These are phyloP conservation scores for Venturia asperata DNA, from an alignment of 2,329 filamentous ascomycete genomes.

Conservation along the genomic window DNA sequence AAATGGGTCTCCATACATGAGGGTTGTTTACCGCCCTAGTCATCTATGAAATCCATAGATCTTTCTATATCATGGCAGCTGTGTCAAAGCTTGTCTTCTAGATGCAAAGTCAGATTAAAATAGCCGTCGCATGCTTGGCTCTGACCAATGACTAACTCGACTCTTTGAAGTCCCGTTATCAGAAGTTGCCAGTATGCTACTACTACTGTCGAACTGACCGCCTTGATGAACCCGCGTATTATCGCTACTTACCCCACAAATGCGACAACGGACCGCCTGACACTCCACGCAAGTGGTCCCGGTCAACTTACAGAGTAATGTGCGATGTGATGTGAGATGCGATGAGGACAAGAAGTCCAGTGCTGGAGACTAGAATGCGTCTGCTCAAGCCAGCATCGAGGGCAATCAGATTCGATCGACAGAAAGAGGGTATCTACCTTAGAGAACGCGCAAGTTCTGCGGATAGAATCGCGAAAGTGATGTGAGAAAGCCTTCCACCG, in stretches of 20 bases:
- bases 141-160: no score
- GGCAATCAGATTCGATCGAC: not conserved
- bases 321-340: no score
- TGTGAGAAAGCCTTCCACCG: no score
- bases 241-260: not conserved
- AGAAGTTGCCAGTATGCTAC: no score
- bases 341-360: not conserved
- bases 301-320: not conserved
- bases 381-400: not conserved
- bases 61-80: not conserved
- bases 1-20: conserved; percentile 19
- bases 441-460: no score
- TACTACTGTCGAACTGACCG: no score
- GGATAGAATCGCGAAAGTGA: no score
- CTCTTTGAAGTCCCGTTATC: no score
- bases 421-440: not conserved
- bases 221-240: not conserved
- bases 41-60: not conserved
- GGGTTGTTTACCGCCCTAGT: conserved; percentile 9
- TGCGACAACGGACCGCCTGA: not conserved
- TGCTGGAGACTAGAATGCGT: not conserved
- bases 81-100: not conserved
- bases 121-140: no score
- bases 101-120: not conserved
- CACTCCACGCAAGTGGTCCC: no score